phyloP scores from a whole-genome alignment of 2,329 filamentous ascomycete species.

The Penicillium sumatraense region DNA sequence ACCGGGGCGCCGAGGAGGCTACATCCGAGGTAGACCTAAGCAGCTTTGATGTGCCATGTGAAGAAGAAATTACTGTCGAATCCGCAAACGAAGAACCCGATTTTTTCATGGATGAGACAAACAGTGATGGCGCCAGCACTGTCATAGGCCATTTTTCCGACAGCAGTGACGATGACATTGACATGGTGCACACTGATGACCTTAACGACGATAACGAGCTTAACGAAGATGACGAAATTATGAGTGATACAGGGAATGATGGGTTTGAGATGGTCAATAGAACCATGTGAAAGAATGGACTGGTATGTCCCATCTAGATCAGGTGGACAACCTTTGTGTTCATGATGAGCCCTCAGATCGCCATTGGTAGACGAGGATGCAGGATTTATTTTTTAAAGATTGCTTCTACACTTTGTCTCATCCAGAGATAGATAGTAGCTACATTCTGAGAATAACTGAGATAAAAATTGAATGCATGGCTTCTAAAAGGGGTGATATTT shows the following conservation, averaged over 20 bases:
- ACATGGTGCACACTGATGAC: slow-evolving; percentile 16
- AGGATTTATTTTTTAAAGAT: no score
- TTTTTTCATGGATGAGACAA: slow-evolving; percentile 15
- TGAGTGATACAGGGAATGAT: not conserved
- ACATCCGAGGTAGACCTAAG: no score
- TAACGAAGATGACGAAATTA: not conserved
- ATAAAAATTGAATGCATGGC: no score
- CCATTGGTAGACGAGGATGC: not conserved
- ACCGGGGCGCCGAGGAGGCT: not conserved
- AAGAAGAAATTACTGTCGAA: not conserved
- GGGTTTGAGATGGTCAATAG: slow-evolving; percentile 13
- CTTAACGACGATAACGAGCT: not conserved
- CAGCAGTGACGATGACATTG: slow-evolving; percentile 17
- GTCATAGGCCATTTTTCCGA: slow-evolving; percentile 15
- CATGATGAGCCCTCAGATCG: not conserved
- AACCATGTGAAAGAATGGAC: not conserved
- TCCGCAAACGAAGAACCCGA: slow-evolving; percentile 16
- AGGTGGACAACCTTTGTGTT: no score
- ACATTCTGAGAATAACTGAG: no score
- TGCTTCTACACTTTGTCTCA: no score
- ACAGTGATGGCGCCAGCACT: slow-evolving; percentile 29
- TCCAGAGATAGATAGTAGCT: no score
- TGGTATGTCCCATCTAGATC: not conserved
- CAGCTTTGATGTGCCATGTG: no score
- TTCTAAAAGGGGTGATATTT: no score